phyloP scores from a whole-genome alignment of 2,329 filamentous ascomycete genomes.

The Bipolaris oryzae region DNA sequence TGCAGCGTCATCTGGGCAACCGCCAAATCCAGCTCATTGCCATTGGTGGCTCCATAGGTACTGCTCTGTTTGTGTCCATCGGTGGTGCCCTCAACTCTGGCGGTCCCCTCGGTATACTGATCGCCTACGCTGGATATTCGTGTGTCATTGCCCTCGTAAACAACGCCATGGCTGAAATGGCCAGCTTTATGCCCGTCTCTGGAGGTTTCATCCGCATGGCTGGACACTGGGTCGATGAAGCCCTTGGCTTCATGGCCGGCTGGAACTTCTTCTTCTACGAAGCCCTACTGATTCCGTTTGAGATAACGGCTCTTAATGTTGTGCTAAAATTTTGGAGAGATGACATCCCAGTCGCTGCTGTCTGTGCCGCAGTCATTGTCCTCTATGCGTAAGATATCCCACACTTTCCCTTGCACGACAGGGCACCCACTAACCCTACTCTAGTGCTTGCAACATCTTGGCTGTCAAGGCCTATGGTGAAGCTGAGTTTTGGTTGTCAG shows the following conservation, averaged over 20 bases:
- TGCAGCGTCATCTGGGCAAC: conserved; percentile 49
- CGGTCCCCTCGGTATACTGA: conserved; percentile 60
- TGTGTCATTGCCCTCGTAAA: conserved; percentile 65
- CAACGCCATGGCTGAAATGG: conserved; percentile 71
- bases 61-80: conserved; percentile 65
- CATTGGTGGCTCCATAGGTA: conserved; percentile 51
- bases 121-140: conserved; percentile 65
- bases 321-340: conserved; percentile 53
- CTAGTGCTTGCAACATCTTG: conserved; percentile 55
- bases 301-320: conserved; percentile 55
- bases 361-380: conserved; percentile 51
- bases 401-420: background rate
- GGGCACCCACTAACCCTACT: conserved; percentile 19
- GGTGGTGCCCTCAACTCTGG: conserved; percentile 60
- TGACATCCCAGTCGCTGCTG: conserved; percentile 51
- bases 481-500: conserved; percentile 54
- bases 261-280: conserved; percentile 62
- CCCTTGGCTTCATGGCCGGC: conserved; percentile 63
- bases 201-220: conserved; percentile 70
- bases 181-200: conserved; percentile 65
- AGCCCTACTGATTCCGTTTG: conserved; percentile 58
- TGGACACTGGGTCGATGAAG: conserved; percentile 70
- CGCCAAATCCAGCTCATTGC: conserved; percentile 51
- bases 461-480: conserved; percentile 55
- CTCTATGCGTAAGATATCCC: conserved; percentile 48